These are phyloP conservation scores for Primulina tabacum DNA, from an alignment of 257 asterid species.

Conservation along the genomic window DNA sequence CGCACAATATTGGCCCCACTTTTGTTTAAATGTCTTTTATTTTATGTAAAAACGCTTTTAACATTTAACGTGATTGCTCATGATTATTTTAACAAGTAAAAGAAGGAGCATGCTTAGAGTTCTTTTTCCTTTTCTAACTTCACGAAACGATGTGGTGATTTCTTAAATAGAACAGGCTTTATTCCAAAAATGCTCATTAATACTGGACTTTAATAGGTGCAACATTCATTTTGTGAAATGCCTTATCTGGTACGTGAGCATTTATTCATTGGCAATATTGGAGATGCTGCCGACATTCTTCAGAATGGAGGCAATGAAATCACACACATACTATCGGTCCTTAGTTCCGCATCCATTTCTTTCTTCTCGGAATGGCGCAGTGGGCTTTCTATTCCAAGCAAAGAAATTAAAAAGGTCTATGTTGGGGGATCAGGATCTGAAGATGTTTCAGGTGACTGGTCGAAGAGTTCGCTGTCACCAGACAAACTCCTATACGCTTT, in stretches of 20 bases:
- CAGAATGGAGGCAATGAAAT: conserved; percentile 72
- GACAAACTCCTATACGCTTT: conserved; percentile 71
- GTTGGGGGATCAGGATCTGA: conserved; percentile 52
- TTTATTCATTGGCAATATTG: conserved; percentile 76
- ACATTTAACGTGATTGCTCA: neutral
- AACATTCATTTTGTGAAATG: conserved; percentile 48
- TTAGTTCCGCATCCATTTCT: conserved; percentile 82
- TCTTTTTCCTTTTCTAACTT: conserved; percentile 3
- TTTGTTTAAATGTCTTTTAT: neutral
- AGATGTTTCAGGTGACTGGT: conserved; percentile 43
- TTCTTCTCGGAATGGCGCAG: conserved; percentile 94
- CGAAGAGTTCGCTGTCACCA: conserved; percentile 58
- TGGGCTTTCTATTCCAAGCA: conserved; percentile 53
- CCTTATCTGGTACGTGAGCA: conserved; percentile 80
- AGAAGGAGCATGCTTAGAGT: conserved; percentile 6
- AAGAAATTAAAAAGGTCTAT: conserved; percentile 79
- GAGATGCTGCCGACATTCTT: conserved; percentile 88
- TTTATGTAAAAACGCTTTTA: neutral
- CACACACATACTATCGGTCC: conserved; percentile 74
- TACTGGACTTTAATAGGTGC: conserved; percentile 26
- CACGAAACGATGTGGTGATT: neutral
- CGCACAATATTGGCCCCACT: too few relatives aligned
- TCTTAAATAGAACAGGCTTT: neutral
- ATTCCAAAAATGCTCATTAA: conserved; percentile 12
- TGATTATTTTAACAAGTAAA: conserved; percentile 2